Percentiles rank a stretch among this genome's conserved stretches.
phyloP scores from a whole-genome alignment of 257 asterid species.

The Fraxinus quadrangulata region DNA sequence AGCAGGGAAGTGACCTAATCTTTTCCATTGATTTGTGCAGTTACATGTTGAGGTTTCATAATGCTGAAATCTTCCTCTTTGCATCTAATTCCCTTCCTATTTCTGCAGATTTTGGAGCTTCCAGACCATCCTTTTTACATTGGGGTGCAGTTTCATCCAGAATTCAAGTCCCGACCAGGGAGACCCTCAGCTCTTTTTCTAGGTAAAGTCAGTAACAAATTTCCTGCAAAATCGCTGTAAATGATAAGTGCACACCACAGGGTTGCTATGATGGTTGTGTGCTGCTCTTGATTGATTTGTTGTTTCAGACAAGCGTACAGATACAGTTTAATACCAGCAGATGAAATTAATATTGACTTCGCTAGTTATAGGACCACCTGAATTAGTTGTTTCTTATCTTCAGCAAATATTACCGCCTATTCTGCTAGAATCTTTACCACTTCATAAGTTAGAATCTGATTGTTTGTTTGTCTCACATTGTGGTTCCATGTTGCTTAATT shows the following conservation, averaged over 20 bases:
- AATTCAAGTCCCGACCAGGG: conserved; percentile 89
- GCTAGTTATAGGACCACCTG: conserved; percentile 22
- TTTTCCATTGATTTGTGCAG: neutral
- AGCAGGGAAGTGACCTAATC: neutral
- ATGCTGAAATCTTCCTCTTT: conserved; percentile 15
- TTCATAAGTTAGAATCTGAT: neutral
- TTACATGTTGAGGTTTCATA: neutral
- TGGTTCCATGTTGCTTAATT: neutral
- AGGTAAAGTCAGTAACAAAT: conserved; percentile 44
- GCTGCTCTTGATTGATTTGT: neutral
- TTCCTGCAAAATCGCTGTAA: neutral
- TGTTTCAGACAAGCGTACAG: neutral
- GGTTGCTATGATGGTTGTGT: neutral
- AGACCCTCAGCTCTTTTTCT: conserved; percentile 75
- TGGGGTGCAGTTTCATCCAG: conserved; percentile 95
- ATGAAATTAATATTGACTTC: neutral
- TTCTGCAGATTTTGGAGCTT: conserved; percentile 71
- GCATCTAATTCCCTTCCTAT: conserved; percentile 19
- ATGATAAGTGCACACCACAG: neutral
- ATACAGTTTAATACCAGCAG: neutral
- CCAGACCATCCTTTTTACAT: conserved; percentile 73
- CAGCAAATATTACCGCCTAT: neutral
- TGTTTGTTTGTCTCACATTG: neutral
- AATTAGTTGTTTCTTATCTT: neutral
- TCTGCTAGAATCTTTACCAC: neutral